Evolutionary conservation across 1,139 yeast species (phyloP), one percentile per base, ranked within the genome.

Genomic region (Scheffersomyces parashehatae): DNA sequence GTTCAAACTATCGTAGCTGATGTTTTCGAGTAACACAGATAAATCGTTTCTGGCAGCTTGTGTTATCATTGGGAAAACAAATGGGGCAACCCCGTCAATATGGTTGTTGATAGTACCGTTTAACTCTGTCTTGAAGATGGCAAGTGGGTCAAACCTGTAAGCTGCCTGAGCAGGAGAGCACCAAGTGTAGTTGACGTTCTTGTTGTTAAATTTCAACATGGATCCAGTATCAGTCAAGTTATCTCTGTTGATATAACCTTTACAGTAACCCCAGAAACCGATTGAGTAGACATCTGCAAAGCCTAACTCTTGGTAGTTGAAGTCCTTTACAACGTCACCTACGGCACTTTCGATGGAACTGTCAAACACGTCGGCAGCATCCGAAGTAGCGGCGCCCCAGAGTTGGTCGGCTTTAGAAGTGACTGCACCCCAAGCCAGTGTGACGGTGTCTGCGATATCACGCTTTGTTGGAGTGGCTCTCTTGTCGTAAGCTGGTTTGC

Each of bases 201-300:
- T 58, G 46, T 70, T 67, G 49, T 69, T 68, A 45, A 63, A 60
- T 10, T 61, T 59, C n/a, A 14, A 20, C 11, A 36, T 60, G 48
- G 40, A 55, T 14, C 24, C 10, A 14, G 24, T 31, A 11, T 15
- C 38, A 39, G 9, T 44, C 24, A 15, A 40, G n/a, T 46, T 41
- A 12, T 40, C 36, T n/a, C 51, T 51, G 15, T 54, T 49, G 28
- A 56, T 52, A 3, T 49, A 45, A 20, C 91, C 93, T 53, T 75
- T 69, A 63, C 95, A 87, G 65, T 84, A 86, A 29, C 90, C 91
- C 82, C 90, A 85, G 59, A 77, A 73, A 38, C 89, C 82, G 35
- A 85, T 67, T 12, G 83, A 73, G 59, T 85, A 85, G 26, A 81
- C 79, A 39, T 81, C 81, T 5, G 86, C 68, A 29, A 85, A 64